Percentiles rank a stretch among this genome's conserved stretches.
Evolutionary conservation across 306 rosid genomes (phyloP).

Genomic region (Morella rubra): DNA sequence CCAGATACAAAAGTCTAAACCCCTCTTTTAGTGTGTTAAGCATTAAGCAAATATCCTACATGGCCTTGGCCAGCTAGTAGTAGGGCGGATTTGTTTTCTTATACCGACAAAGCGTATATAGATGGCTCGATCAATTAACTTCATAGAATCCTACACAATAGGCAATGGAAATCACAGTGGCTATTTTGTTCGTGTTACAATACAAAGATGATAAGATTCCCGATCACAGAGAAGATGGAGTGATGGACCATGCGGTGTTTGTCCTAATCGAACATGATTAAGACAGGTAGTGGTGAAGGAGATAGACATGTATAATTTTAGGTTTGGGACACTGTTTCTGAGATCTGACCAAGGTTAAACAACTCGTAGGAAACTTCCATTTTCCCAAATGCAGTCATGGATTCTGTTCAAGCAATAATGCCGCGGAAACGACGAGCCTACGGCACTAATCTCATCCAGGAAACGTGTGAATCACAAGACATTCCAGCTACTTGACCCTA

Average conservation of each 20-base stretch:
- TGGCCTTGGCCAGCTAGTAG: neutral
- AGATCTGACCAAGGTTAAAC: neutral
- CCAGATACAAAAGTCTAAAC: too few relatives aligned
- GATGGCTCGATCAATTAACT: neutral
- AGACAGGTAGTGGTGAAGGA: neutral
- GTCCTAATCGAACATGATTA: slow-evolving; percentile 24
- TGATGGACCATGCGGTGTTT: slow-evolving; percentile 4
- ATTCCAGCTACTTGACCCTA: too few relatives aligned
- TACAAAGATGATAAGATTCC: slow-evolving; percentile 19
- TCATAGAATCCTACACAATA: neutral
- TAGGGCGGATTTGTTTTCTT: neutral
- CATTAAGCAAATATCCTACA: too few relatives aligned
- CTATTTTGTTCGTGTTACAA: neutral
- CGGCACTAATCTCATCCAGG: neutral
- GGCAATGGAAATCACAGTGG: slow-evolving; percentile 1
- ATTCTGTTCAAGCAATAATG: neutral
- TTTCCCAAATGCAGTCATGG: neutral
- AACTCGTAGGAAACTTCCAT: neutral
- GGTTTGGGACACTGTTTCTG: neutral
- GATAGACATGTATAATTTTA: neutral
- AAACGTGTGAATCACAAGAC: neutral
- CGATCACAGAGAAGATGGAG: neutral
- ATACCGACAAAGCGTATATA: neutral
- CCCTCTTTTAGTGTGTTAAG: too few relatives aligned
- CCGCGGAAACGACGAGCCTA: neutral